Conservation (phyloP, 2,329 filamentous ascomycete genomes). For the Colletotrichum theobromicola region DNA sequence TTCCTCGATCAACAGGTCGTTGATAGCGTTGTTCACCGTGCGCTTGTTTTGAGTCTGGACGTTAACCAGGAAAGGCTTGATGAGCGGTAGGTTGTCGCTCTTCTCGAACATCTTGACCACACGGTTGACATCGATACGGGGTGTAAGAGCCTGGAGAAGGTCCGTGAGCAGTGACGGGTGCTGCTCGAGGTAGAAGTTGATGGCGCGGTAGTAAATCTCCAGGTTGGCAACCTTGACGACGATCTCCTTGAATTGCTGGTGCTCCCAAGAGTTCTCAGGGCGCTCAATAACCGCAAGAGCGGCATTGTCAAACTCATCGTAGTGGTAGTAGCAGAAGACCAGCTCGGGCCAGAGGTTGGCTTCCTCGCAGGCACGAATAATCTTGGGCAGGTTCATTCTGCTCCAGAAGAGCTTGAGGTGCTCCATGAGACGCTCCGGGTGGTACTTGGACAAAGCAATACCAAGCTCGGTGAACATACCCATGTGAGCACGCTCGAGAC, state of each 20-base stretch:
- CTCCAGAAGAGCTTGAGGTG: slow-evolving; percentile 99
- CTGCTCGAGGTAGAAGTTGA: slow-evolving; percentile 98
- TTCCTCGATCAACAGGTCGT: slow-evolving; percentile 96
- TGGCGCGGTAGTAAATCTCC: slow-evolving; percentile 97
- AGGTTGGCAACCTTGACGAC: slow-evolving; percentile 97
- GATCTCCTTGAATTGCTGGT: slow-evolving; percentile 99
- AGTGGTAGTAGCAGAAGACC: slow-evolving; percentile 97
- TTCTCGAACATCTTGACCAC: slow-evolving; percentile 99
- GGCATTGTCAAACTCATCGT: slow-evolving; percentile 98
- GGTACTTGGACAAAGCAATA: slow-evolving; percentile 91
- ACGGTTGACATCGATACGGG: slow-evolving; percentile 95
- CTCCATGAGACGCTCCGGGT: slow-evolving; percentile 96
- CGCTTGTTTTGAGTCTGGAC: slow-evolving; percentile 98
- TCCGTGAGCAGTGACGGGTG: slow-evolving; percentile 97
- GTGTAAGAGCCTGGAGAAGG: slow-evolving; percentile 87
- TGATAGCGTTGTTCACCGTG: slow-evolving; percentile 96
- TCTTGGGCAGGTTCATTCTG: slow-evolving; percentile 96
- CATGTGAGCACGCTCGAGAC: slow-evolving; percentile 92
- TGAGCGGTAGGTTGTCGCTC: slow-evolving; percentile 95
- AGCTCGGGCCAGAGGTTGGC: slow-evolving; percentile 97
- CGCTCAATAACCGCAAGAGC: slow-evolving; percentile 98
- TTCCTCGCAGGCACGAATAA: slow-evolving; percentile 92
- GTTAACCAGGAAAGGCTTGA: slow-evolving; percentile 98
- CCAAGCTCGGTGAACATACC: slow-evolving; percentile 95
- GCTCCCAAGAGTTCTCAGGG: slow-evolving; percentile 97